These are phyloP conservation scores for Wallacemonas sp. DNA, from an alignment of 208 protist genomes.

Conservation along the genomic window DNA sequence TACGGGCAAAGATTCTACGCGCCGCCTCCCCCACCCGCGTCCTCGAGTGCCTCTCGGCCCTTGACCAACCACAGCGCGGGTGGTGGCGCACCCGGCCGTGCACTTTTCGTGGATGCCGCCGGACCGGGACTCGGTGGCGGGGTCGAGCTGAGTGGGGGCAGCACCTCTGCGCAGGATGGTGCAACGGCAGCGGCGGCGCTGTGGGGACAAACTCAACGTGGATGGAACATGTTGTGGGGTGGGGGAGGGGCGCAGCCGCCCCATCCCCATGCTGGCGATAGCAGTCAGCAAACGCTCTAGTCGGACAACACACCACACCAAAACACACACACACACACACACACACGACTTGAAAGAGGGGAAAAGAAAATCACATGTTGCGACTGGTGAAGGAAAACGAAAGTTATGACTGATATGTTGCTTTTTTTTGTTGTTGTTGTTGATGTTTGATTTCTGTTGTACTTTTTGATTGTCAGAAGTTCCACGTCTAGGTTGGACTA, in stretches of 20 bases:
- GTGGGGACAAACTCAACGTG: conserved; percentile 16
- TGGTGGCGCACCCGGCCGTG: not conserved
- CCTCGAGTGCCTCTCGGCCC: too few relatives aligned
- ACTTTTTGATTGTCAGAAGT: too few relatives aligned
- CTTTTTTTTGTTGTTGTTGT: too few relatives aligned
- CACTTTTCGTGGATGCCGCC: not conserved
- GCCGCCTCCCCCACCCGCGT: not conserved
- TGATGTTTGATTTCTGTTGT: too few relatives aligned
- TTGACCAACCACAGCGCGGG: too few relatives aligned
- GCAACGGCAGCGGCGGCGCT: not conserved
- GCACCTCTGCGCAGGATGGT: not conserved
- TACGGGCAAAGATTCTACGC: conserved; percentile 8
- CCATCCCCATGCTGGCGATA: not conserved
- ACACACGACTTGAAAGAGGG: not conserved
- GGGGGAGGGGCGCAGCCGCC: not conserved
- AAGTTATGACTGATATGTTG: too few relatives aligned
- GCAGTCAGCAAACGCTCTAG: not conserved
- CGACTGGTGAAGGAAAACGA: not conserved
- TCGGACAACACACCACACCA: not conserved
- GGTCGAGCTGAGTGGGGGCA: too few relatives aligned
- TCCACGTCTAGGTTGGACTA: too few relatives aligned
- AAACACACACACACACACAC: not conserved
- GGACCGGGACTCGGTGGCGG: too few relatives aligned
- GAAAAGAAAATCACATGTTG: not conserved
- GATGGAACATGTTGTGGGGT: conserved; percentile 18